phyloP scores from a whole-genome alignment of 805 yeast genomes.

The Starmera quercuum region DNA sequence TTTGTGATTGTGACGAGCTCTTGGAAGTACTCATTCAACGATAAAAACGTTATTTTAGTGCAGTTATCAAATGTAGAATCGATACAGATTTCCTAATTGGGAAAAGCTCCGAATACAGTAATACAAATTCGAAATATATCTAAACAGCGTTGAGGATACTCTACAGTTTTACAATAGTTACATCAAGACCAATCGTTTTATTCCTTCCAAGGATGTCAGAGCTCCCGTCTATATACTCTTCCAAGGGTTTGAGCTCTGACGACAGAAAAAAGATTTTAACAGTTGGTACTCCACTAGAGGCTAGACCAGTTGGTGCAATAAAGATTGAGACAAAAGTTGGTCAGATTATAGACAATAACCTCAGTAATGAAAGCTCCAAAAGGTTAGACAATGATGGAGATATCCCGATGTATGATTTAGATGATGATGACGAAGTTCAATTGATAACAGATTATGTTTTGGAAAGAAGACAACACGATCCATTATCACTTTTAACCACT shows the following conservation, averaged over 20 bases:
- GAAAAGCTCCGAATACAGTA: no score
- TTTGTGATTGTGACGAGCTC: no score
- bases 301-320: conserved; percentile 17
- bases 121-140: no score
- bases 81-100: no score
- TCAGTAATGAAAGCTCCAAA: neutral
- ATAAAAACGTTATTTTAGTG: no score
- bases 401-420: conserved; percentile 41
- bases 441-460: conserved; percentile 34
- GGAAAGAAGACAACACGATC: conserved; percentile 10
- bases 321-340: conserved; percentile 17
- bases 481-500: neutral
- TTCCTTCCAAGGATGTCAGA: no score
- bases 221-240: conserved; percentile 19
- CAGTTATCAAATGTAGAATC: no score
- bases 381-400: conserved; percentile 25
- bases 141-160: no score
- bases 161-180: no score
- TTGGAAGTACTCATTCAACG: no score
- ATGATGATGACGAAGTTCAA: conserved; percentile 35
- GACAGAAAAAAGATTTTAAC: conserved; percentile 14
- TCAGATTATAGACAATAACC: conserved; percentile 1
- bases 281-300: conserved; percentile 7
- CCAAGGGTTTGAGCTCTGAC: conserved; percentile 9
- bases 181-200: no score